A percentile compares a stretch with the other conserved stretches of the same genome.
Conservation (phyloP, 805 yeast species). For the Saccharomycopsis sp. region DNA sequence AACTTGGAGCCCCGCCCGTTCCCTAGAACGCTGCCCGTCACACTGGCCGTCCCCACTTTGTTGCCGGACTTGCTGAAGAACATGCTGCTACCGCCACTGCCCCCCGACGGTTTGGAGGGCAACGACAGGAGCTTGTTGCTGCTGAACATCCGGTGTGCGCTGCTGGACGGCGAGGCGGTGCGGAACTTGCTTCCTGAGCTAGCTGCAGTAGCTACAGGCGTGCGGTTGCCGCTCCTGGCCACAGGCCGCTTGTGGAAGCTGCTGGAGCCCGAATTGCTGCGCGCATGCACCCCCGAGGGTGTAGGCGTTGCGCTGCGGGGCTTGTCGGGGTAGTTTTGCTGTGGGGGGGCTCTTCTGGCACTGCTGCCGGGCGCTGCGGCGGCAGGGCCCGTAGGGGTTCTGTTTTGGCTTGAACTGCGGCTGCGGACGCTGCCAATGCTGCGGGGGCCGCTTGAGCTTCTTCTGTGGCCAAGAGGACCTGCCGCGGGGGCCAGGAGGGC, state of each 20-base stretch:
- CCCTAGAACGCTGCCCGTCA: neutral
- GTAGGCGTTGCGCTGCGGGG: neutral
- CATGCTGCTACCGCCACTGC: slow-evolving; percentile 1
- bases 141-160: neutral
- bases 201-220: neutral
- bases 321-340: neutral
- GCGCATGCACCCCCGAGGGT: neutral
- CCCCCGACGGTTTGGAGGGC: neutral
- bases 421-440: neutral
- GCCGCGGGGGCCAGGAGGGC: no score
- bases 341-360: neutral
- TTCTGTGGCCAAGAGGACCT: neutral
- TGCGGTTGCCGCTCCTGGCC: neutral
- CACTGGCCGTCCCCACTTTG: neutral
- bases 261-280: neutral
- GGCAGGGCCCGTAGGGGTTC: neutral
- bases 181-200: neutral
- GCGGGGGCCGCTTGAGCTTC: neutral
- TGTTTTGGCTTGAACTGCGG: neutral
- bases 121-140: slow-evolving; percentile 2
- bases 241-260: neutral
- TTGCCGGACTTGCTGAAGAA: neutral
- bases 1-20: neutral
- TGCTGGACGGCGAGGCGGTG: neutral
- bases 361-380: neutral